These are phyloP conservation scores for Botrytis pseudocinerea DNA, from an alignment of 2,329 filamentous ascomycete genomes.

Conservation along the genomic window DNA sequence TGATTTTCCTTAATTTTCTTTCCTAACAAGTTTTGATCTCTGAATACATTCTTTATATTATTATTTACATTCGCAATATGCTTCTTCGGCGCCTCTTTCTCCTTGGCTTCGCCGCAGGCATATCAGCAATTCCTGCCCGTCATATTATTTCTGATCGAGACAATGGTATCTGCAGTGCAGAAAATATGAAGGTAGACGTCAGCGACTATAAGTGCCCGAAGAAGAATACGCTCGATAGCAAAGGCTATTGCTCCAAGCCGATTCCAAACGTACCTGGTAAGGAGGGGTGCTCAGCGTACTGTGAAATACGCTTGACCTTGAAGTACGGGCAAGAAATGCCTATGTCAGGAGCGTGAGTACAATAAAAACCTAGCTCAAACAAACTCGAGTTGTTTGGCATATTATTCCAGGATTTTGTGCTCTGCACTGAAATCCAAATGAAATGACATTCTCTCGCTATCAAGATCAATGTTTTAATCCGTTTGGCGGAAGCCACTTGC, in stretches of 20 bases:
- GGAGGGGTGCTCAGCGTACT: constrained; percentile 8
- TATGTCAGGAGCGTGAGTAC: neutral
- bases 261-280: neutral
- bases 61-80: neutral
- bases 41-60: neutral
- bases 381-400: neutral
- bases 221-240: constrained; percentile 1
- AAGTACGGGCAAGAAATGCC: constrained; percentile 13
- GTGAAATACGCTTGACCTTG: neutral
- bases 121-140: neutral
- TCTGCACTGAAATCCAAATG: neutral
- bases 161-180: neutral
- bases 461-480: neutral
- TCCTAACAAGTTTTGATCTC: neutral
- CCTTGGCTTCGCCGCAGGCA: neutral
- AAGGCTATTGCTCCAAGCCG: neutral
- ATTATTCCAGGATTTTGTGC: neutral
- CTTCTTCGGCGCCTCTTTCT: neutral
- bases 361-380: neutral
- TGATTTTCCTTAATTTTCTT: neutral
- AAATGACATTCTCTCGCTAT: neutral
- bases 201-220: constrained; percentile 1
- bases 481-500: neutral
- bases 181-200: neutral
- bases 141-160: neutral